Conservation (phyloP, 208 protist species). For the Herpetomonas samuelpessoai region DNA sequence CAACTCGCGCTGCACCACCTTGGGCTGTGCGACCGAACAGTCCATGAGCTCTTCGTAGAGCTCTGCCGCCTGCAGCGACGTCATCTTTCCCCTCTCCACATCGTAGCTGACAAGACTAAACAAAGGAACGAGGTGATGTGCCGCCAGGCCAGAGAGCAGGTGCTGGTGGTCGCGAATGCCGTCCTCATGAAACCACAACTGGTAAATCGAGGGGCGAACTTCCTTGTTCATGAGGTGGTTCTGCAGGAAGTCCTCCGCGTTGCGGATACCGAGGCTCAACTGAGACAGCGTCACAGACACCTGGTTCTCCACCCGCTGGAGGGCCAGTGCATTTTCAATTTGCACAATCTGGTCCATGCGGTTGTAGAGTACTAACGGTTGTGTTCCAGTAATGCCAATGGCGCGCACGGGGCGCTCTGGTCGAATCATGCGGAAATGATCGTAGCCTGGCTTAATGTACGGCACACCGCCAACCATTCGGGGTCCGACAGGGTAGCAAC, state of each 20-base stretch:
- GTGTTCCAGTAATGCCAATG: conserved; percentile 56
- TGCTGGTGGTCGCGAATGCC: conserved; percentile 75
- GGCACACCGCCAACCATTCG: conserved; percentile 54
- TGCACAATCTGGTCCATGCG: conserved; percentile 79
- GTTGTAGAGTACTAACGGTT: conserved; percentile 83
- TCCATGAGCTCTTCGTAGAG: conserved; percentile 90
- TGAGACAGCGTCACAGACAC: conserved; percentile 84
- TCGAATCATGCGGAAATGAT: conserved; percentile 64
- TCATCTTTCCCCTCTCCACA: conserved; percentile 85
- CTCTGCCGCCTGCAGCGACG: conserved; percentile 62
- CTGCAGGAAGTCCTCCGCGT: conserved; percentile 84
- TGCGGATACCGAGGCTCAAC: conserved; percentile 76
- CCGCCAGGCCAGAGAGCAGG: conserved; percentile 68
- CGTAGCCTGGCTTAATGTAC: conserved; percentile 54
- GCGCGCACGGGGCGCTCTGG: conserved; percentile 62
- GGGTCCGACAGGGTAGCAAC: conserved; percentile 68
- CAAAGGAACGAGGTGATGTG: conserved; percentile 89
- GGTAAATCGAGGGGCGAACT: conserved; percentile 79
- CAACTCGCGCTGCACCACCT: conserved; percentile 87
- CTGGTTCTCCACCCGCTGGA: conserved; percentile 82
- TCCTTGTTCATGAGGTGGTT: conserved; percentile 73
- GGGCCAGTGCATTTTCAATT: conserved; percentile 83
- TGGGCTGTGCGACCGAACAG: conserved; percentile 80
- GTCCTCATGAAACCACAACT: conserved; percentile 85
- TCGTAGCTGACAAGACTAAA: conserved; percentile 87